These are phyloP conservation scores for Colletotrichum magnum DNA, from an alignment of 2,329 filamentous ascomycete genomes.

Conservation along the genomic window DNA sequence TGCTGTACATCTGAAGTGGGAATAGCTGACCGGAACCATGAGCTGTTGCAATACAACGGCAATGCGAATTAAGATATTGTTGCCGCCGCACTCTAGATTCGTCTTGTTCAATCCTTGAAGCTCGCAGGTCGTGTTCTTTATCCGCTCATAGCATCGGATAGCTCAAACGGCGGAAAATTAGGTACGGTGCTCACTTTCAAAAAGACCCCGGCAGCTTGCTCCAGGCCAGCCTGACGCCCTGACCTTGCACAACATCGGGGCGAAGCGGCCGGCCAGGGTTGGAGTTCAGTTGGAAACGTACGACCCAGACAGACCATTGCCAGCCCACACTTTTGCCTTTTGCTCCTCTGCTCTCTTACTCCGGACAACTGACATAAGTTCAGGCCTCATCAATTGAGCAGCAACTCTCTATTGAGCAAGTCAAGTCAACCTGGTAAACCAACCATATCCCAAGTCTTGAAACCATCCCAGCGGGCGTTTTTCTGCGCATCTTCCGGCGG, in stretches of 20 bases:
- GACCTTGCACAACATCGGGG: constrained; percentile 12
- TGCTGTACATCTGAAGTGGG: neutral
- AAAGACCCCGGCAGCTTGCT: neutral
- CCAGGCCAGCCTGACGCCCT: constrained; percentile 6
- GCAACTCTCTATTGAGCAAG: neutral
- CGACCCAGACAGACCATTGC: neutral
- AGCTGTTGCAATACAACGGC: too few species aligned
- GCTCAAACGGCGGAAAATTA: too few species aligned
- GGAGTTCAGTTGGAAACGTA: constrained; percentile 33
- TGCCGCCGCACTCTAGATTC: too few species aligned
- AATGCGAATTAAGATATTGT: too few species aligned
- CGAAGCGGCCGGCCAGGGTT: constrained; percentile 15
- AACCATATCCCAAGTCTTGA: constrained; percentile 22
- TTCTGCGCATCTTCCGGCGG: constrained; percentile 7
- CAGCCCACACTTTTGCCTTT: constrained; percentile 28
- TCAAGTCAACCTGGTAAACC: neutral
- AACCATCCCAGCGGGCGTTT: constrained; percentile 17
- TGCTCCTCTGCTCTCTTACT: constrained; percentile 1
- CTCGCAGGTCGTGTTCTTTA: too few species aligned
- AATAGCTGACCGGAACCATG: neutral
- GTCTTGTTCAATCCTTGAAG: too few species aligned
- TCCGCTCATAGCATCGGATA: too few species aligned
- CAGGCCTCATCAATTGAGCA: neutral
- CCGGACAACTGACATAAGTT: constrained; percentile 1
- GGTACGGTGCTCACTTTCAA: neutral